Percentiles rank a stretch among this genome's conserved stretches.
These are phyloP conservation scores for Crucibulum laeve DNA, from an alignment of 768 basidiomycete species.

Conservation along the genomic window DNA sequence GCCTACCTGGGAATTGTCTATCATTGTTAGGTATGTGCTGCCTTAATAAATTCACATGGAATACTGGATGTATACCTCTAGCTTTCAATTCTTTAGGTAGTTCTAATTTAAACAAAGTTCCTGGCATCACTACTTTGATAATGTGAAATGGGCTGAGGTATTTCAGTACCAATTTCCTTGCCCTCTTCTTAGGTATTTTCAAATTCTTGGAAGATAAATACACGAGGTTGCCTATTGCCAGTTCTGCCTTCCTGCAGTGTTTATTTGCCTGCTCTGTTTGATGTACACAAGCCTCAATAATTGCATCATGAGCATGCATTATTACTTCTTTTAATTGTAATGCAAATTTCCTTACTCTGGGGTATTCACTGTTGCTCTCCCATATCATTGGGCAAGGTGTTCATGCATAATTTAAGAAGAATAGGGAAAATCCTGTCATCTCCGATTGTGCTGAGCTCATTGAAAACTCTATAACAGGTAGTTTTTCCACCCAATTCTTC, in stretches of 20 bases:
- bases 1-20: slow-evolving; percentile 21
- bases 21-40: slow-evolving; percentile 22
- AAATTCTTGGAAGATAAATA: too few species aligned
- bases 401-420: too few species aligned
- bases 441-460: too few species aligned
- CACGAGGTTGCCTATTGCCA: slow-evolving; percentile 13
- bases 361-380: slow-evolving; percentile 6
- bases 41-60: slow-evolving; percentile 25
- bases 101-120: too few species aligned
- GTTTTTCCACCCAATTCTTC: slow-evolving; percentile 16
- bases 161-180: too few species aligned
- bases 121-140: too few species aligned
- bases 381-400: too few species aligned
- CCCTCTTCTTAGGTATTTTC: too few species aligned
- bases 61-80: slow-evolving; percentile 17
- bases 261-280: slow-evolving; percentile 6
- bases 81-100: too few species aligned
- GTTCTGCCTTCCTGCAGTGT: slow-evolving; percentile 1
- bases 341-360: slow-evolving; percentile 18
- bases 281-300: slow-evolving; percentile 11
- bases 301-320: slow-evolving; percentile 22
- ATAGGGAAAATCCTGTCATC: too few species aligned
- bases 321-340: slow-evolving; percentile 13
- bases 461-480: too few species aligned
- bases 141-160: too few species aligned